Percentiles rank a stretch among this genome's conserved stretches.
phyloP scores from a whole-genome alignment of 805 yeast genomes.

The Candida awuae region DNA sequence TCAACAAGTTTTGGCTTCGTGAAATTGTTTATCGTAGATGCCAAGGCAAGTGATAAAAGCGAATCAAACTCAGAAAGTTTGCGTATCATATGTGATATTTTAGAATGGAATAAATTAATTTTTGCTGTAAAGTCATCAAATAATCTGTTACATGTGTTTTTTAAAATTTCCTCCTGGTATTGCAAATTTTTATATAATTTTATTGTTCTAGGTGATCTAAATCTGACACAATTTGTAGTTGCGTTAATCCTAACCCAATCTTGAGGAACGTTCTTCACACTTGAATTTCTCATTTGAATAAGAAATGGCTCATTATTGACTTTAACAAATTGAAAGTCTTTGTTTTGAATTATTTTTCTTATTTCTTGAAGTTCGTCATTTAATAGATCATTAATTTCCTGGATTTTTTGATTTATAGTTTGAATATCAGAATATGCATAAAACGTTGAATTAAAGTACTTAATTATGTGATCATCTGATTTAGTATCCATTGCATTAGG shows the following conservation, averaged over 20 bases:
- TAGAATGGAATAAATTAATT: slow-evolving; percentile 32
- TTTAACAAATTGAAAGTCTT: slow-evolving; percentile 9
- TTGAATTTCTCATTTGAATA: slow-evolving; percentile 63
- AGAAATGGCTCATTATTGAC: slow-evolving; percentile 53
- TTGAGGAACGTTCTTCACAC: slow-evolving; percentile 50
- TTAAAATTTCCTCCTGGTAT: slow-evolving; percentile 50
- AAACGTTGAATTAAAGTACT: slow-evolving; percentile 37
- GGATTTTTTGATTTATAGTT: slow-evolving; percentile 35
- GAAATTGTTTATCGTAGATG: slow-evolving; percentile 41
- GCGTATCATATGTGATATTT: slow-evolving; percentile 36
- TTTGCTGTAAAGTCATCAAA: slow-evolving; percentile 34
- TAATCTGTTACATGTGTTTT: slow-evolving; percentile 38
- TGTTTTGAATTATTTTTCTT: slow-evolving; percentile 30
- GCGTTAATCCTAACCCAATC: slow-evolving; percentile 75
- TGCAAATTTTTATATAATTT: slow-evolving; percentile 46
- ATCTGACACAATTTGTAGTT: slow-evolving; percentile 62
- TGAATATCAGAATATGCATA: slow-evolving; percentile 32
- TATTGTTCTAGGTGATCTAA: slow-evolving; percentile 53
- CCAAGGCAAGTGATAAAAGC: slow-evolving; percentile 55
- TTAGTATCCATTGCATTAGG: slow-evolving; percentile 46
- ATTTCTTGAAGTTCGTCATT: slow-evolving; percentile 44
- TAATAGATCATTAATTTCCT: slow-evolving; percentile 39
- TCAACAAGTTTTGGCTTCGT: slow-evolving; percentile 45
- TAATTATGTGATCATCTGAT: slow-evolving; percentile 24
- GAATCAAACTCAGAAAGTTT: slow-evolving; percentile 57